Evolutionary conservation across 192 early-diverging fungal species (phyloP), one percentile per base, ranked within the genome.

Genomic region (Dimargaris cristalligena): DNA sequence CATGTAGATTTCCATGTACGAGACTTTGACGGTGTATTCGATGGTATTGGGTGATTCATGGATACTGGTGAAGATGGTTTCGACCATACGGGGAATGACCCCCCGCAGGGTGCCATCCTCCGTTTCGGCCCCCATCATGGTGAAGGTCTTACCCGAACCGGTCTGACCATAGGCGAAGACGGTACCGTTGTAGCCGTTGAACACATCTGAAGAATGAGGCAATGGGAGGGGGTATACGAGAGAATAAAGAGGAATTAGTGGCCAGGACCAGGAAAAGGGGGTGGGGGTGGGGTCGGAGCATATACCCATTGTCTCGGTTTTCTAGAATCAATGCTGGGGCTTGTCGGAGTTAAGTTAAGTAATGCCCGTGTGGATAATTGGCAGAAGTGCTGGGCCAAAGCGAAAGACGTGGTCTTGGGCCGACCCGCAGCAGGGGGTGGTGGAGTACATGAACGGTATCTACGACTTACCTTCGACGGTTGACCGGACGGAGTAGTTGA

Each of bases 1-100:
- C 94, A 97, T 99, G 76, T 99, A 99, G 63, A 99, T 96, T 81
- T 99, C 97, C 93, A 99, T 97, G 74, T 86, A 99, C n/a, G 92
- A 95, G 3, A 92, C 88, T 65, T 93, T 90, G 62, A 99, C 94
- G 22, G 94, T 97, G 72, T 96, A 99, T 73, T 97, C 94, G 63
- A 97, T 78, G 41, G 86, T 92, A 4, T 85, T 74, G 49, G 97
- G 94, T 13, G 93, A 87, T 23, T 80, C 84, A 72, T 87, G 72
- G 65, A 99, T 99, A 51, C 86, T 87, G 22, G 76, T 77, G 63
- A 99, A 99, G 52, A 99, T 89, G 66, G 83, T 85, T 67, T 95
- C 91, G 29, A 97, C 87, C 60, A 99, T 87, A 57, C 94, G 89
- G 18, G 97, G 97, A 54, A 94, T 97, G 45, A 99, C 84, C 71